These are phyloP conservation scores for Citrus medica DNA, from an alignment of 345 rosid species.

Conservation along the genomic window DNA sequence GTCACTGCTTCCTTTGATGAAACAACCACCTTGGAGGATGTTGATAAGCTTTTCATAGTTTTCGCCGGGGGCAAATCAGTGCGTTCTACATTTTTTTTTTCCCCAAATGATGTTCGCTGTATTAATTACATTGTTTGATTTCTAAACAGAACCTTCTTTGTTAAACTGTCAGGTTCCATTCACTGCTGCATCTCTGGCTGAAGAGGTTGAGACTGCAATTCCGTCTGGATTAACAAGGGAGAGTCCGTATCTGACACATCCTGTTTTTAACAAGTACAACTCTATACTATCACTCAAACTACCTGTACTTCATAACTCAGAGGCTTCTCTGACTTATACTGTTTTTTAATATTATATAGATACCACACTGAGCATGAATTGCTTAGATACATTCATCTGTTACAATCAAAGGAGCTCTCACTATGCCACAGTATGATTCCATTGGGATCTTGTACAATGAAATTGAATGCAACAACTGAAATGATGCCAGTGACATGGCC, in stretches of 20 bases:
- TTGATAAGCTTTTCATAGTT: conserved; percentile 72
- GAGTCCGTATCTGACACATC: conserved; percentile 73
- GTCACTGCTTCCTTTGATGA: conserved; percentile 92
- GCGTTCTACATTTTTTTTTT: conserved; percentile 24
- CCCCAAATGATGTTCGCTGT: background rate
- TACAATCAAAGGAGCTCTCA: conserved; percentile 91
- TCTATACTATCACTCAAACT: conserved; percentile 17
- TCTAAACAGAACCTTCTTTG: background rate
- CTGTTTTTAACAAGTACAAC: conserved; percentile 78
- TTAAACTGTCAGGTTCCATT: conserved; percentile 60
- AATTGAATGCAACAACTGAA: conserved; percentile 93
- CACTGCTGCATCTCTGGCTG: conserved; percentile 83
- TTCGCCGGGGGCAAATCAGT: conserved; percentile 82
- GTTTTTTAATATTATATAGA: conserved; percentile 35
- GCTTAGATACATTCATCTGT: conserved; percentile 79
- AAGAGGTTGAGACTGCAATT: conserved; percentile 68
- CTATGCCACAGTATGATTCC: conserved; percentile 99
- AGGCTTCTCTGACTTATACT: conserved; percentile 21
- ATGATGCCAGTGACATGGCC: conserved; percentile 99
- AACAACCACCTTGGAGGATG: conserved; percentile 93
- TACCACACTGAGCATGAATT: conserved; percentile 96
- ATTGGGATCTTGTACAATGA: conserved; percentile 98
- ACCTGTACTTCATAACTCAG: conserved; percentile 9
- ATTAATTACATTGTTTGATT: conserved; percentile 2
- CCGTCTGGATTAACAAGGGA: conserved; percentile 71